These are phyloP conservation scores for Trichoderma orchidacearum DNA, from an alignment of 495 filamentous ascomycete species.

Conservation along the genomic window DNA sequence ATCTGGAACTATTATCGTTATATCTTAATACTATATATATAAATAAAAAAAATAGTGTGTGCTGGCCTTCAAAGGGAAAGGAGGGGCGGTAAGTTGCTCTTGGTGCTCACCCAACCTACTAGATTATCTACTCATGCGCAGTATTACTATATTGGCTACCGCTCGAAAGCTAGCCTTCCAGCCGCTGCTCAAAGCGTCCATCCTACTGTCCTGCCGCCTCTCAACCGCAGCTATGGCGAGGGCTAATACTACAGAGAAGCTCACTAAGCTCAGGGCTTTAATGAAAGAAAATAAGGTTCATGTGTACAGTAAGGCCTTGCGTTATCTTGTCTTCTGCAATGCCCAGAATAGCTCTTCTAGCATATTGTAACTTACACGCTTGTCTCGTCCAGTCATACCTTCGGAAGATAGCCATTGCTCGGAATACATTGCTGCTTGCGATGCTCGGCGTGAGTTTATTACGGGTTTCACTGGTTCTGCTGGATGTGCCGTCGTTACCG, in stretches of 20 bases:
- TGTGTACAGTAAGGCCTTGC: constrained; percentile 64
- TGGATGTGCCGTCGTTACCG: constrained; percentile 79
- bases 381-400: constrained; percentile 59
- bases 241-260: constrained; percentile 67
- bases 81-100: too few species aligned
- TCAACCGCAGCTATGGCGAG: constrained; percentile 47
- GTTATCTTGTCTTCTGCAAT: not conserved
- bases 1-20: too few species aligned
- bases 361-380: constrained; percentile 4
- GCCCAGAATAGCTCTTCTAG: not conserved
- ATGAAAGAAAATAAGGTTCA: constrained; percentile 85
- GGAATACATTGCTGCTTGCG: constrained; percentile 92
- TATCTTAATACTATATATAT: too few species aligned
- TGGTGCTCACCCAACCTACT: not conserved
- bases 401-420: constrained; percentile 97
- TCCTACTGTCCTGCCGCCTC: not conserved
- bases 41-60: too few species aligned
- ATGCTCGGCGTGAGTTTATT: constrained; percentile 84
- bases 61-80: too few species aligned
- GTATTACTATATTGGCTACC: not conserved
- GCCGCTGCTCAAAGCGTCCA: not conserved
- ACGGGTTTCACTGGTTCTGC: constrained; percentile 93
- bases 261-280: constrained; percentile 63
- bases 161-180: not conserved
- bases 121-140: not conserved